Conservation (phyloP, 805 yeast species). For the Sugiyamaella chiloensis region DNA sequence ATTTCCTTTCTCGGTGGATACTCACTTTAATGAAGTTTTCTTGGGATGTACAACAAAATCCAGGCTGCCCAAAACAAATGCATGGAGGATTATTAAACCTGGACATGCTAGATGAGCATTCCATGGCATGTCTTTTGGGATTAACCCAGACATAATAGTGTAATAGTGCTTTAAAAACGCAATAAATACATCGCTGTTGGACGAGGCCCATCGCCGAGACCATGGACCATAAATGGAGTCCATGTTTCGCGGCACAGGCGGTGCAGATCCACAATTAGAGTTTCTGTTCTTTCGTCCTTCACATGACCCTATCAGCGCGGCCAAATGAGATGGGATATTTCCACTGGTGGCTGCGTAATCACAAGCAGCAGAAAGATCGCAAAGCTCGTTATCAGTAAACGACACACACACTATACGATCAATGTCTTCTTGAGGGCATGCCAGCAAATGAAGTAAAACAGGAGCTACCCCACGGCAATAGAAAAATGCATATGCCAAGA, state of each 20-base stretch:
- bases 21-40: background rate
- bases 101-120: slow-evolving; percentile 26
- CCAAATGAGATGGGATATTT: slow-evolving; percentile 29
- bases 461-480: slow-evolving; percentile 53
- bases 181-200: slow-evolving; percentile 37
- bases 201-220: slow-evolving; percentile 35
- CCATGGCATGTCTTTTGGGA: slow-evolving; percentile 25
- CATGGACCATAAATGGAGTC: slow-evolving; percentile 33
- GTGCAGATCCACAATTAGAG: slow-evolving; percentile 8
- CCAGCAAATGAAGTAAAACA: slow-evolving; percentile 35
- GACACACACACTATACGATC: slow-evolving; percentile 24
- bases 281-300: slow-evolving; percentile 10
- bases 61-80: slow-evolving; percentile 25
- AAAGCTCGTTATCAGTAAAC: slow-evolving; percentile 2
- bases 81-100: slow-evolving; percentile 26
- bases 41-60: slow-evolving; percentile 25
- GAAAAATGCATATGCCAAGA: slow-evolving; percentile 61
- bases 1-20: no score
- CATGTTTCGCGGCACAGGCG: slow-evolving; percentile 16
- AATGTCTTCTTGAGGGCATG: slow-evolving; percentile 27
- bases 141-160: slow-evolving; percentile 29
- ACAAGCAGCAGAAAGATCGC: slow-evolving; percentile 4
- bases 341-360: background rate
- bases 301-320: slow-evolving; percentile 25
- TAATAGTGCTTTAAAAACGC: slow-evolving; percentile 43